Evolutionary conservation across 225 moss, liverwort and hornwort genomes (phyloP).

Genomic region (Pseudoscleropodium purum): DNA sequence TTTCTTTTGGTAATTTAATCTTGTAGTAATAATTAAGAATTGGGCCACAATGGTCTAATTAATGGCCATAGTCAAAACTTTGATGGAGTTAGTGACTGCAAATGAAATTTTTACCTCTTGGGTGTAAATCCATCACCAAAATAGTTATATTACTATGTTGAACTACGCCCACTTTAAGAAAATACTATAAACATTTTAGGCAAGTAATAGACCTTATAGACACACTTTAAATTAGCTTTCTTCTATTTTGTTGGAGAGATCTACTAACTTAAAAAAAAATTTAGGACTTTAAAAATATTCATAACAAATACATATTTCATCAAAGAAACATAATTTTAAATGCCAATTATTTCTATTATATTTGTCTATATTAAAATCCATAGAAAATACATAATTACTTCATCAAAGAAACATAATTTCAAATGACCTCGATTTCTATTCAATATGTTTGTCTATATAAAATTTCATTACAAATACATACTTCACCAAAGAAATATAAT

Average conservation of each 20-base stretch:
- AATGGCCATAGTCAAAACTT: not conserved
- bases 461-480: not conserved
- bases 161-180: fast-evolving
- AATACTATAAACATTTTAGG: not conserved
- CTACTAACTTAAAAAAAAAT: not conserved
- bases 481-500: not conserved
- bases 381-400: not conserved
- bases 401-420: not conserved
- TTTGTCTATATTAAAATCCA: not conserved
- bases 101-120: not conserved
- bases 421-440: too few relatives aligned
- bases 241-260: not conserved
- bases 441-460: too few relatives aligned
- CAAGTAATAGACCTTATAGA: too few relatives aligned
- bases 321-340: not conserved
- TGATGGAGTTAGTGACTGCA: not conserved
- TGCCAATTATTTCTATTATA: not conserved
- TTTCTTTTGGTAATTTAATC: too few relatives aligned
- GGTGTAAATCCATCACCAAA: not conserved
- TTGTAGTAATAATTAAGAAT: not conserved
- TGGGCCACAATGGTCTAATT: not conserved
- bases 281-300: not conserved
- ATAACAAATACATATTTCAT: not conserved
- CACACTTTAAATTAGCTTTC: not conserved
- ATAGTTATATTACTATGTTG: too few relatives aligned